These are phyloP conservation scores for Coprinopsis sp. DNA, from an alignment of 768 basidiomycete genomes.

Conservation along the genomic window DNA sequence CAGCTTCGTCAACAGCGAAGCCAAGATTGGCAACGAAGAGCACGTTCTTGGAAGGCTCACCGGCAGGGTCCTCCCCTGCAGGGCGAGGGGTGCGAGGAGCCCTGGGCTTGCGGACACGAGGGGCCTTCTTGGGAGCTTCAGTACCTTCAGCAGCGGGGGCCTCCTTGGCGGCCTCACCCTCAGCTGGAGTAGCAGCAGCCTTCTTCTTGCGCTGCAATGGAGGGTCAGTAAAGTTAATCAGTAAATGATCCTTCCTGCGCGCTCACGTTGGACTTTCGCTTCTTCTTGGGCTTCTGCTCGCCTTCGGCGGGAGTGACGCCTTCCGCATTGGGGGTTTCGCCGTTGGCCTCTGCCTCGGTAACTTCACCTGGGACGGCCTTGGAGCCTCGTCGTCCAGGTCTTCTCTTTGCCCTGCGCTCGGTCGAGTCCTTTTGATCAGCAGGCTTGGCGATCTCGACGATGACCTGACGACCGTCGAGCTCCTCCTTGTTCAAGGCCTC, in stretches of 20 bases:
- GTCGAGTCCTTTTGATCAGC: slow-evolving; percentile 81
- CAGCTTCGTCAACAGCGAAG: slow-evolving; percentile 86
- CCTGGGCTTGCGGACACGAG: slow-evolving; percentile 54
- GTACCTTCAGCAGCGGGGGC: slow-evolving; percentile 34
- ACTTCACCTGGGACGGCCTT: slow-evolving; percentile 87
- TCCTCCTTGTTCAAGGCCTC: slow-evolving; percentile 82
- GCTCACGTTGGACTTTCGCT: slow-evolving; percentile 68
- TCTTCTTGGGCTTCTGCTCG: slow-evolving; percentile 75
- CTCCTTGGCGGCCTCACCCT: slow-evolving; percentile 27
- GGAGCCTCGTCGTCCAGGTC: slow-evolving; percentile 79
- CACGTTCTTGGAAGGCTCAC: slow-evolving; percentile 85
- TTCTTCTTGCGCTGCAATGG: slow-evolving; percentile 53
- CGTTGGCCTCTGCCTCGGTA: slow-evolving; percentile 85
- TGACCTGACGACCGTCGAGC: slow-evolving; percentile 83
- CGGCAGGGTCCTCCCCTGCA: slow-evolving; percentile 76
- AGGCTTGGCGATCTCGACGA: slow-evolving; percentile 92
- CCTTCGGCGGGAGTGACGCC: slow-evolving; percentile 48
- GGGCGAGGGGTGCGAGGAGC: slow-evolving; percentile 59
- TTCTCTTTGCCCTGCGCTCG: slow-evolving; percentile 75
- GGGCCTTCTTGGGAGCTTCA: slow-evolving; percentile 37
- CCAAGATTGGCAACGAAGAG: slow-evolving; percentile 98
- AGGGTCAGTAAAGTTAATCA: slow-evolving; percentile 11
- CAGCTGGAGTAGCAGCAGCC: slow-evolving; percentile 24
- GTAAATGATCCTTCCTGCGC: slow-evolving; percentile 1
- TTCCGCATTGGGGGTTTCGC: slow-evolving; percentile 61